Evolutionary conservation across 140 eudicot genomes (phyloP).

Genomic region (Ambrosia hybrid): DNA sequence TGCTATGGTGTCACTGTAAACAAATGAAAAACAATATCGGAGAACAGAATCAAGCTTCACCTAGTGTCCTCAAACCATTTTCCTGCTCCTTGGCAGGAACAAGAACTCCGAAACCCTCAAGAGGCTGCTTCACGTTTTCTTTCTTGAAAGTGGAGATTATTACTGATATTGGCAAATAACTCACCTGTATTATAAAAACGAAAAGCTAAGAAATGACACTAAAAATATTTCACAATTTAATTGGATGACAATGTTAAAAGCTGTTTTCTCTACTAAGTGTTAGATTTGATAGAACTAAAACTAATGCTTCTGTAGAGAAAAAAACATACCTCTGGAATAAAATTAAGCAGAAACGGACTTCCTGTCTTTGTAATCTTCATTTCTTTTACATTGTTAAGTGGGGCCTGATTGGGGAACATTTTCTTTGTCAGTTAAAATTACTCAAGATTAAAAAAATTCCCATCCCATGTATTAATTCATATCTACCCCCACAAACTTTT

Average conservation of each 20-base stretch:
- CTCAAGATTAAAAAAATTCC: no score
- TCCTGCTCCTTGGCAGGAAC: slow-evolving; percentile 89
- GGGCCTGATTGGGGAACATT: slow-evolving; percentile 57
- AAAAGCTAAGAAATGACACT: slow-evolving; percentile 11
- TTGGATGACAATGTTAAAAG: not conserved
- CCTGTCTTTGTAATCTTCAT: slow-evolving; percentile 80
- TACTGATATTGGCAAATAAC: slow-evolving; percentile 80
- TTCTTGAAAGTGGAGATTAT: slow-evolving; percentile 82
- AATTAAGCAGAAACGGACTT: slow-evolving; percentile 64
- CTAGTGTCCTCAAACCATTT: slow-evolving; percentile 86
- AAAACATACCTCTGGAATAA: slow-evolving; percentile 82
- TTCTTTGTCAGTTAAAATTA: slow-evolving; percentile 23
- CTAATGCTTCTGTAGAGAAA: not conserved
- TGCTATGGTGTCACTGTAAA: slow-evolving; percentile 1
- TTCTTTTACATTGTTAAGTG: slow-evolving; percentile 75
- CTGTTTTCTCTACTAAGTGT: slow-evolving; percentile 7
- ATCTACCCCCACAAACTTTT: no score
- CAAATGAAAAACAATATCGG: not conserved
- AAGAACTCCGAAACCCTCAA: slow-evolving; percentile 97
- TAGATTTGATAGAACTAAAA: slow-evolving; percentile 1
- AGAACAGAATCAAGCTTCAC: slow-evolving; percentile 43
- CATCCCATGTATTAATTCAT: no score
- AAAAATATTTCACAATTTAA: not conserved
- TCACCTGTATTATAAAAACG: slow-evolving; percentile 59
- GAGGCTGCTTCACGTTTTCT: slow-evolving; percentile 76